Conservation (phyloP, 371 early-diverging fungal species). For the Mortierella sp. region DNA sequence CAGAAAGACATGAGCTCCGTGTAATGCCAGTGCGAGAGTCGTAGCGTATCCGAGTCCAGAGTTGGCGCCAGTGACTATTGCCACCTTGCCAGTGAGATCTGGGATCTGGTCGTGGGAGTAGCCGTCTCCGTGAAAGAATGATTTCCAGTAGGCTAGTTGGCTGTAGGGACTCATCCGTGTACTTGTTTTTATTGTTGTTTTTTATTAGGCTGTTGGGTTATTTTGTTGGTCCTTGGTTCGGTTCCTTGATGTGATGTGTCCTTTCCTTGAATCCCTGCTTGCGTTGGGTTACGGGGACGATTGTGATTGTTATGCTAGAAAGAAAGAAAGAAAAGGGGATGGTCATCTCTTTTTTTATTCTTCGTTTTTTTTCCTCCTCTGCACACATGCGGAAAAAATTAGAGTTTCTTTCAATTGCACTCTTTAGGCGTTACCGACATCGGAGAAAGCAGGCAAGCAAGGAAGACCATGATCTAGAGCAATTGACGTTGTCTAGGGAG, state of each 20-base stretch:
- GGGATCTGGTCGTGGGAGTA: slow-evolving; percentile 65
- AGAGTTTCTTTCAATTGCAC: neutral
- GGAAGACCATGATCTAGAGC: neutral
- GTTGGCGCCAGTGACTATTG: slow-evolving; percentile 79
- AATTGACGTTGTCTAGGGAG: neutral
- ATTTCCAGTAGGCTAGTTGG: slow-evolving; percentile 7
- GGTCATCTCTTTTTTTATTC: neutral
- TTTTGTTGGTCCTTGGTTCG: too few species aligned
- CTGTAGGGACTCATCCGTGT: neutral
- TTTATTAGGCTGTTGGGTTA: neutral
- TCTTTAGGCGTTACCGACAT: too few species aligned
- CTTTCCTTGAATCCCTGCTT: neutral
- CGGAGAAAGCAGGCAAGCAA: too few species aligned
- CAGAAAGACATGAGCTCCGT: slow-evolving; percentile 70
- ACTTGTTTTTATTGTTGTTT: neutral
- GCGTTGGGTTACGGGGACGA: neutral
- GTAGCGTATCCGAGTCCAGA: slow-evolving; percentile 77
- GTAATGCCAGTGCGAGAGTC: slow-evolving; percentile 67
- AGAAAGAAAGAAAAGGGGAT: neutral
- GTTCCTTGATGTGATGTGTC: too few species aligned
- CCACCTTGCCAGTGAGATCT: slow-evolving; percentile 70
- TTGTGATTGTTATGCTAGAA: neutral
- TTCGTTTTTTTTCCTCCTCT: too few species aligned
- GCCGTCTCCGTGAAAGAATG: slow-evolving; percentile 14
- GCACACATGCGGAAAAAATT: neutral